phyloP scores from a whole-genome alignment of 306 rosid species.

The Notholithocarpus densiflorus region DNA sequence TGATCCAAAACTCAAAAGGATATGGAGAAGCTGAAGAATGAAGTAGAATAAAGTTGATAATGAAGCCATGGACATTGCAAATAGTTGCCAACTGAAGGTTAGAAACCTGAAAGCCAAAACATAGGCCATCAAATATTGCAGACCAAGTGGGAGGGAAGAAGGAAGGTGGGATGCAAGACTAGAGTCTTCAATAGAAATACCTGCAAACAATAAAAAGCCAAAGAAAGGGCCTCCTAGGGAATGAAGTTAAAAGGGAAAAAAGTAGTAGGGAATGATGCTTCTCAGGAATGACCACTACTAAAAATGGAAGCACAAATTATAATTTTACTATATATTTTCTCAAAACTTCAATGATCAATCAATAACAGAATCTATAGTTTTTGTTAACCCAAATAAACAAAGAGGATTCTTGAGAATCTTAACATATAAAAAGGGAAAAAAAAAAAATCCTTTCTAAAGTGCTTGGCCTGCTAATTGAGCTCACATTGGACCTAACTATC shows the following conservation, averaged over 20 bases:
- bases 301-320: not conserved
- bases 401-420: too few species aligned
- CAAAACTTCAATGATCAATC: not conserved
- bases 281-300: not conserved
- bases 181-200: slow-evolving; percentile 36
- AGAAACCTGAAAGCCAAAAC: slow-evolving; percentile 56
- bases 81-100: slow-evolving; percentile 48
- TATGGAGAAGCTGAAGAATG: slow-evolving; percentile 56
- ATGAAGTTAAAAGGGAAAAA: too few species aligned
- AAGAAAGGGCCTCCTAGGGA: slow-evolving; percentile 30
- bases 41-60: slow-evolving; percentile 57
- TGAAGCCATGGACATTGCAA: slow-evolving; percentile 59
- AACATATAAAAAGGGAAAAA: not conserved
- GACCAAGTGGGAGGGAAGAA: not conserved
- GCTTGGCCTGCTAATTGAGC: slow-evolving; percentile 2
- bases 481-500: not conserved
- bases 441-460: not conserved
- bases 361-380: not conserved
- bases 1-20: slow-evolving; percentile 36
- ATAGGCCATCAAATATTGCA: slow-evolving; percentile 26
- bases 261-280: not conserved
- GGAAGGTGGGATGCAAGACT: not conserved
- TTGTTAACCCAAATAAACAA: not conserved
- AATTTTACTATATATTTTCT: not conserved
- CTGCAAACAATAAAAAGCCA: slow-evolving; percentile 30